These are phyloP conservation scores for Grammothele lineata DNA, from an alignment of 768 basidiomycete genomes.

Conservation along the genomic window DNA sequence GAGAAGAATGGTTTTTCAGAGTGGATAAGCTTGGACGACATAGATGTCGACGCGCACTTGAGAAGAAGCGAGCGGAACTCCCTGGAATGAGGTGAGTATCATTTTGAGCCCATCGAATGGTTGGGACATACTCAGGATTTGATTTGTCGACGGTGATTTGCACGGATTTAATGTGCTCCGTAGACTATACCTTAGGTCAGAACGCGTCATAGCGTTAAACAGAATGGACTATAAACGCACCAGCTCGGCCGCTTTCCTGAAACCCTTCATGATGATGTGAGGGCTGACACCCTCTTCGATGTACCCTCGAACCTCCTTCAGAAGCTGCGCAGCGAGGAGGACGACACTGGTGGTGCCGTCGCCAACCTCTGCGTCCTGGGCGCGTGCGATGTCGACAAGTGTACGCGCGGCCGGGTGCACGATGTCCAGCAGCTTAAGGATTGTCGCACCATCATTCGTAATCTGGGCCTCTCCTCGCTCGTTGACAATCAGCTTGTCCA, in stretches of 20 bases:
- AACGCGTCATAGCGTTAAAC: background rate
- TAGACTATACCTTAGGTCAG: conserved; percentile 71
- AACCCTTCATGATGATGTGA: conserved; percentile 97
- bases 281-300: conserved; percentile 98
- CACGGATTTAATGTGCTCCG: conserved; percentile 82
- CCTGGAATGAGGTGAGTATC: conserved; percentile 44
- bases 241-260: conserved; percentile 80
- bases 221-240: conserved; percentile 42
- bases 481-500: conserved; percentile 97
- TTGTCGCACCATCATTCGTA: conserved; percentile 99
- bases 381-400: conserved; percentile 96
- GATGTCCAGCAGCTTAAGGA: conserved; percentile 95
- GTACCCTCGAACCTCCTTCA: conserved; percentile 88
- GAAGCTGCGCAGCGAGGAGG: conserved; percentile 85
- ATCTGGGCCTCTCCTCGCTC: conserved; percentile 96
- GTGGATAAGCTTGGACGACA: conserved; percentile 99
- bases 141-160: conserved; percentile 89
- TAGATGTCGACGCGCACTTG: conserved; percentile 98
- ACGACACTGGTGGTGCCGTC: conserved; percentile 98
- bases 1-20: conserved; percentile 99
- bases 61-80: conserved; percentile 90
- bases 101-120: no score
- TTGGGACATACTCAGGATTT: conserved; percentile 73
- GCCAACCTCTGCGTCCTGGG: conserved; percentile 97
- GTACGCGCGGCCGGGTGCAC: conserved; percentile 97